Percentiles rank a stretch among this genome's conserved stretches.
These are phyloP conservation scores for Thymus quinquecostatus DNA, from an alignment of 257 asterid species.

Conservation along the genomic window DNA sequence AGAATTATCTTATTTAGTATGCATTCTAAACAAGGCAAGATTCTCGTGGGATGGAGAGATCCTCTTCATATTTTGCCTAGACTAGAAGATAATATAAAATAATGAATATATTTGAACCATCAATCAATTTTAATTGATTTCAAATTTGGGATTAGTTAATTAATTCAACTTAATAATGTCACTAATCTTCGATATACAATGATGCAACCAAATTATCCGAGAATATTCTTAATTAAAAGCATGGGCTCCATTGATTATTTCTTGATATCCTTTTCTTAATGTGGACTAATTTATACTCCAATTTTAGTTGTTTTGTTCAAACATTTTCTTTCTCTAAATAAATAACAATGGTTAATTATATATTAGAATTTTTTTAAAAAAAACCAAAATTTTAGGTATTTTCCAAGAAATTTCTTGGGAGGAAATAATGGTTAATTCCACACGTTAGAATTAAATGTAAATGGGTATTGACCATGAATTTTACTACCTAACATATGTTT, in stretches of 20 bases:
- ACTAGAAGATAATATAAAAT: conserved; percentile 30
- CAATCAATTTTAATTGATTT: background rate
- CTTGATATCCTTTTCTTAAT: background rate
- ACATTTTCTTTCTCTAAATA: background rate
- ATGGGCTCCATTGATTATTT: conserved; percentile 28
- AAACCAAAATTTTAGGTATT: background rate
- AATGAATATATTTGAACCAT: conserved; percentile 34
- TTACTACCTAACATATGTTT: conserved; percentile 24
- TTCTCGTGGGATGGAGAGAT: conserved; percentile 31
- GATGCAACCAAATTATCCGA: conserved; percentile 7
- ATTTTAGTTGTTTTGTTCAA: too few relatives aligned
- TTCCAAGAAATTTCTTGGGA: conserved; percentile 19
- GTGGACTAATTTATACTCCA: too few relatives aligned
- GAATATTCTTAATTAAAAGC: conserved; percentile 35
- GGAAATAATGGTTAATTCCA: conserved; percentile 18
- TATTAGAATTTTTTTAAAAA: background rate
- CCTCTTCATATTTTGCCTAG: conserved; percentile 7
- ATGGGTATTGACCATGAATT: background rate
- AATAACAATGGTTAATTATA: background rate
- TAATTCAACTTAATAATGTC: background rate
- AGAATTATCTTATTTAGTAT: too few relatives aligned
- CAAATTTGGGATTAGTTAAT: conserved; percentile 10
- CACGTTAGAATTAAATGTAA: conserved; percentile 13
- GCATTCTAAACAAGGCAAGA: conserved; percentile 28
- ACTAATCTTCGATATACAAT: conserved; percentile 13